Conservation (phyloP, 1,139 yeast species). For the Suhomyces yuchorum region DNA sequence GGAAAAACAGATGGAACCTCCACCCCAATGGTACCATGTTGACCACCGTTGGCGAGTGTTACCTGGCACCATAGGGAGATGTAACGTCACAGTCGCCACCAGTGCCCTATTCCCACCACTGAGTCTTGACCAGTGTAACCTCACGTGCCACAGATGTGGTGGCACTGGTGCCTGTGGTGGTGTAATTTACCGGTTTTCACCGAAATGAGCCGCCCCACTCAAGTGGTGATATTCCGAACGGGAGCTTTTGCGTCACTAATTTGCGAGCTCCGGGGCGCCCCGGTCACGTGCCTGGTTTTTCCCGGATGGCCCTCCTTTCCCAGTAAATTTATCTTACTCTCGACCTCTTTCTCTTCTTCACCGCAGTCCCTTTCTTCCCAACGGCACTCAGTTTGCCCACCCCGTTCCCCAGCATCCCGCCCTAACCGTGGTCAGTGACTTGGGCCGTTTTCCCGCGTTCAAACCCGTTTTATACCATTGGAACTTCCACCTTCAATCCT, state of each 20-base stretch:
- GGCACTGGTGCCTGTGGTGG: too few relatives aligned
- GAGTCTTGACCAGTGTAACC: too few relatives aligned
- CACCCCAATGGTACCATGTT: not conserved
- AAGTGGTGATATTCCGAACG: conserved; percentile 1
- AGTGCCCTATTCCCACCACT: too few relatives aligned
- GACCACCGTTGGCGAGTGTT: not conserved
- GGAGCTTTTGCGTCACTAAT: not conserved
- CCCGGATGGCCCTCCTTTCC: conserved; percentile 1
- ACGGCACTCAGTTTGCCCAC: not conserved
- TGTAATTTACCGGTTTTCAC: not conserved
- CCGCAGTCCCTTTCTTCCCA: not conserved
- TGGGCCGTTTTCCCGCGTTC: not conserved
- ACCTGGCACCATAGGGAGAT: not conserved
- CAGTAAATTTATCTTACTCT: not conserved
- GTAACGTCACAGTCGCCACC: not conserved
- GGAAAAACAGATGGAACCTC: not conserved
- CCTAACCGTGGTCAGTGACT: not conserved
- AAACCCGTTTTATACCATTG: not conserved
- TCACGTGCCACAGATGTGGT: too few relatives aligned
- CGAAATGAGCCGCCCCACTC: not conserved
- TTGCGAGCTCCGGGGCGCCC: not conserved
- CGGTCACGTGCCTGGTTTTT: not conserved
- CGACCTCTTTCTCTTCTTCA: not conserved
- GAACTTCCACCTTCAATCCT: not conserved
- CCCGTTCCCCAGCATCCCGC: not conserved